Conservation (phyloP, 176 grass and related monocot species). For the Neostapfia colusana region DNA sequence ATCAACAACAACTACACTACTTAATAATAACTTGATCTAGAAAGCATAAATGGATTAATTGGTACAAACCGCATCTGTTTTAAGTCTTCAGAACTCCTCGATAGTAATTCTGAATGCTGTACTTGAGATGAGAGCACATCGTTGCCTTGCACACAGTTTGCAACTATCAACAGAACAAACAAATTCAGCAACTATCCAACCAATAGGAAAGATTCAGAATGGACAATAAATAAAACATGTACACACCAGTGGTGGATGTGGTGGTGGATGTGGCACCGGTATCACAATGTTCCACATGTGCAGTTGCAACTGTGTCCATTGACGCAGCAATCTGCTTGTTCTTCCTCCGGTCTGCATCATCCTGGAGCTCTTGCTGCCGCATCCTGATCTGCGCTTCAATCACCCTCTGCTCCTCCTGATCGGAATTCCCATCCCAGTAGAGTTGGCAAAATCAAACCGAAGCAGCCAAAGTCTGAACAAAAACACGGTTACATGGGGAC, state of each 20-base stretch:
- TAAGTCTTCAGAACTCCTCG: slow-evolving; percentile 38
- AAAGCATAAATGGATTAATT: background rate
- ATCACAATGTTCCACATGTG: slow-evolving; percentile 39
- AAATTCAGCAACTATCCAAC: background rate
- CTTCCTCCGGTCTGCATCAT: slow-evolving; percentile 64
- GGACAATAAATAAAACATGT: background rate
- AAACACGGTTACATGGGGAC: slow-evolving; percentile 11
- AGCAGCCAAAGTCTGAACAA: background rate
- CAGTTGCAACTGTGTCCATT: background rate
- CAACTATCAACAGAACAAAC: slow-evolving; percentile 39
- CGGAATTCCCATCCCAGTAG: background rate
- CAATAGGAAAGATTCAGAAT: slow-evolving; percentile 10
- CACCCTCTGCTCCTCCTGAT: slow-evolving; percentile 93
- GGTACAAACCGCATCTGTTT: slow-evolving; percentile 46
- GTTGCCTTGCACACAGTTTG: slow-evolving; percentile 22
- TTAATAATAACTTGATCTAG: background rate
- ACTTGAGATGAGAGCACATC: slow-evolving; percentile 47
- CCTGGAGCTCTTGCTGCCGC: slow-evolving; percentile 80
- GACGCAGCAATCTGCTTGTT: slow-evolving; percentile 51
- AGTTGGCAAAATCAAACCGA: slow-evolving; percentile 11
- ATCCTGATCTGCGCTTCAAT: slow-evolving; percentile 95
- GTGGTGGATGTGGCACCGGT: slow-evolving; percentile 29
- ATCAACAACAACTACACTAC: background rate
- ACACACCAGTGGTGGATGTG: slow-evolving; percentile 43
- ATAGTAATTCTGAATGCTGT: slow-evolving; percentile 36